Percentiles rank a stretch among this genome's conserved stretches.
phyloP scores from a whole-genome alignment of 768 basidiomycete species.

The Trametes cubensis region DNA sequence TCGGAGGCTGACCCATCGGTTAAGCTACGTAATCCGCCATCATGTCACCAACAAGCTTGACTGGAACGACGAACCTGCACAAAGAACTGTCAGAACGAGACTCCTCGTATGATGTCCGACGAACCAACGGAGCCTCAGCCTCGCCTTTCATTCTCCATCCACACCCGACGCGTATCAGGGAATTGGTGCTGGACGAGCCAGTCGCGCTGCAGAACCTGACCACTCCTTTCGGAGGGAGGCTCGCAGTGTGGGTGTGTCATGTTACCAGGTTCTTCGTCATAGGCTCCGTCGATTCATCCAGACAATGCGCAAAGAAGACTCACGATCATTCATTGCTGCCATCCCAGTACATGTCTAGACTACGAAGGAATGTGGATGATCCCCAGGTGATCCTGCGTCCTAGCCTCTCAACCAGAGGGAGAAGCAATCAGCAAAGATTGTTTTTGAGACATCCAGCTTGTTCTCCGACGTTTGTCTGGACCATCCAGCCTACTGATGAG shows the following conservation, averaged over 20 bases:
- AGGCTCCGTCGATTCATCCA: constrained; percentile 40
- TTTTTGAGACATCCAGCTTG: constrained; percentile 72
- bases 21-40: background rate
- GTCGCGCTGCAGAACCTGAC: constrained; percentile 8
- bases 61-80: constrained; percentile 1
- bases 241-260: constrained; percentile 66
- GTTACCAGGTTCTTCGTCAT: constrained; percentile 91
- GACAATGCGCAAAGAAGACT: constrained; percentile 17
- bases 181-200: constrained; percentile 33
- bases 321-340: constrained; percentile 14
- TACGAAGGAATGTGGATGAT: constrained; percentile 54
- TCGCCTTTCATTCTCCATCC: constrained; percentile 86
- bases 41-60: background rate
- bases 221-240: constrained; percentile 15
- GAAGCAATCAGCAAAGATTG: constrained; percentile 89
- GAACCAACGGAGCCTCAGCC: constrained; percentile 58
- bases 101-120: background rate
- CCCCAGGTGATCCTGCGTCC: constrained; percentile 95
- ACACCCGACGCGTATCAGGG: constrained; percentile 50
- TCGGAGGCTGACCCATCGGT: background rate
- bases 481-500: constrained; percentile 61
- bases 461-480: constrained; percentile 92
- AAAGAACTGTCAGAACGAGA: constrained; percentile 11
- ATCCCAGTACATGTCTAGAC: constrained; percentile 18
- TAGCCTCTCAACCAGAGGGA: constrained; percentile 88